Base-by-base conservation (phyloP, 176 grass and related monocot genomes). In the Phoenix roebelenii region DNA sequence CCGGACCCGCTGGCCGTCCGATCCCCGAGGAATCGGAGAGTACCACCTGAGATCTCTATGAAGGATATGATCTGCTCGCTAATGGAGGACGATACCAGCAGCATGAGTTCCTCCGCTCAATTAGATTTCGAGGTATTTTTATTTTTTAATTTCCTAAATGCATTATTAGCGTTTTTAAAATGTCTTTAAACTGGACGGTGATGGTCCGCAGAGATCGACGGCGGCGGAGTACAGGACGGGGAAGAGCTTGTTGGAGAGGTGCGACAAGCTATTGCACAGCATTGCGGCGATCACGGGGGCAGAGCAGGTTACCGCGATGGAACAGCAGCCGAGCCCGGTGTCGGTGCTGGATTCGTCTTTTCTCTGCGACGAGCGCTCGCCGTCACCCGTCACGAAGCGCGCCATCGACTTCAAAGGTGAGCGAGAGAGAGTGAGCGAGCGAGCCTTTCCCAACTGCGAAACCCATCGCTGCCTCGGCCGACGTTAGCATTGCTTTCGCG, bases 191-290 rank as follows among this genome's bases (percentile, higher is more conserved):
- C 2, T 44, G 35, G 35, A 44, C 35, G 35, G 35, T 44, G 35
- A 44, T 72, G 5, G 57, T 66, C 12, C 35, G 22, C 79, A 82
- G 79, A 76, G 49, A 54, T 72, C 72, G 53, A 70, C 49, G 68
- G 5, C 61, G 51, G 79, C 39, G 24, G 69, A 76, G 16, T 50
- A 25, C 52, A 53, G 19, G 29, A 68, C 70, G 7, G 90, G 78
- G 9, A 35, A 71, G 4, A 63, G 76, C 28, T 74, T 95, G 23
- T 67, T 98, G 0, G 84, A 98, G 70, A 79, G 94, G 18, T 93
- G 94, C 64, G 88, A 81, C 60, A 88, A 83, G 72, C 72, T 98
- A 1, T 60, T 98, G 60, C 85, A 62, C 60, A 93, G 82, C 73
- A 98, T 98, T 66, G 73, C 83, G 5, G 85, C 88, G 18, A 82